Conservation (phyloP, 202 grass and related monocot genomes). For the Miscanthus sacchariflorus region DNA sequence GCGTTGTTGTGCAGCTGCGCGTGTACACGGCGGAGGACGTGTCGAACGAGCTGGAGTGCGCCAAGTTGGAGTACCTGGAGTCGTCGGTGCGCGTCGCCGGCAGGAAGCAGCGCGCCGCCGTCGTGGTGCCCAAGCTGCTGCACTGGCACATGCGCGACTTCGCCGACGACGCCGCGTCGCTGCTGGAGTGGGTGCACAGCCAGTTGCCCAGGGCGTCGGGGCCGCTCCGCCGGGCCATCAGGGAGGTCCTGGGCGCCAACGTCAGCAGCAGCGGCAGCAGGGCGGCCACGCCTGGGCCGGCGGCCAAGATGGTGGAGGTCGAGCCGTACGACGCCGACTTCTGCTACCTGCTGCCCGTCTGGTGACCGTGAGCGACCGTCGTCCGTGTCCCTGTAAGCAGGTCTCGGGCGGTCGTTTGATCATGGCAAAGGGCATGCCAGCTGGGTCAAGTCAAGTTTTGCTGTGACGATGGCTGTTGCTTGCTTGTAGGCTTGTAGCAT, state of each 20-base stretch:
- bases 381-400: neutral
- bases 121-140: slow-evolving; percentile 75
- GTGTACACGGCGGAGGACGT: slow-evolving; percentile 90
- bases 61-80: slow-evolving; percentile 89
- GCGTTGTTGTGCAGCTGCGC: slow-evolving; percentile 56
- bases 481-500: too few relatives aligned
- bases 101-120: slow-evolving; percentile 48
- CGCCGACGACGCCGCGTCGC: slow-evolving; percentile 80
- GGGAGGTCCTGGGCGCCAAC: slow-evolving; percentile 64
- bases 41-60: slow-evolving; percentile 78
- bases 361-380: neutral
- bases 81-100: slow-evolving; percentile 55
- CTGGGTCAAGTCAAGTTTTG: too few relatives aligned
- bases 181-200: slow-evolving; percentile 95
- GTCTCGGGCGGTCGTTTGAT: neutral
- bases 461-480: too few relatives aligned
- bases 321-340: slow-evolving; percentile 83
- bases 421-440: neutral
- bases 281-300: neutral
- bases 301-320: slow-evolving; percentile 71
- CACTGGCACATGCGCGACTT: slow-evolving; percentile 96
- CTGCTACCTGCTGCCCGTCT: slow-evolving; percentile 70
- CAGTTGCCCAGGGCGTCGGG: slow-evolving; percentile 65
- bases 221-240: slow-evolving; percentile 64
- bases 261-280: slow-evolving; percentile 15